Conservation (phyloP, 768 basidiomycete genomes). For the Fomitopsis pulvina region DNA sequence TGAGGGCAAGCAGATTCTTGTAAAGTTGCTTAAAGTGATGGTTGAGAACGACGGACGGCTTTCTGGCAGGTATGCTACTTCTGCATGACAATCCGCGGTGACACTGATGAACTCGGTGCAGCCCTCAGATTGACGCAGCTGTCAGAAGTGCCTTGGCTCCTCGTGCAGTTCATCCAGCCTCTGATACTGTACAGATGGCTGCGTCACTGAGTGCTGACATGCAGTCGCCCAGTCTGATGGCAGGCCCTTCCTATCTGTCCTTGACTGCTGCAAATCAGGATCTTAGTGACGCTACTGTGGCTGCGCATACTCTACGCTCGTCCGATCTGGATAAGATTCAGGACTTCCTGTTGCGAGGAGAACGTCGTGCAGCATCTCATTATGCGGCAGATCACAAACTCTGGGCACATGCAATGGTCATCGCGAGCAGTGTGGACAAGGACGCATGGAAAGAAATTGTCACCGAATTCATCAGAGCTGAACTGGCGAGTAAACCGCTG, state of each 20-base stretch:
- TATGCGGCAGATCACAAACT: constrained; percentile 84
- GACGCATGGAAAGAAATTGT: constrained; percentile 92
- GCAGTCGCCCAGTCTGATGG: not conserved
- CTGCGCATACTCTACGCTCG: constrained; percentile 34
- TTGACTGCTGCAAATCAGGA: not conserved
- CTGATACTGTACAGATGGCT: constrained; percentile 14
- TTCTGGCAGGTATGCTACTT: constrained; percentile 67
- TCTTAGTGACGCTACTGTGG: not conserved
- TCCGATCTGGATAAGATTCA: constrained; percentile 74
- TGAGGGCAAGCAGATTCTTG: constrained; percentile 71
- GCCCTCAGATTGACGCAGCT: constrained; percentile 63
- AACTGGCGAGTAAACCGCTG: constrained; percentile 40
- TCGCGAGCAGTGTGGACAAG: constrained; percentile 88
- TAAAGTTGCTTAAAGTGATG: constrained; percentile 71
- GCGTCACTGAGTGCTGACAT: constrained; percentile 1
- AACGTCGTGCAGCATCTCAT: constrained; percentile 80
- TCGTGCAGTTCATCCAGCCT: constrained; percentile 26
- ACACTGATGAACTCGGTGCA: constrained; percentile 21
- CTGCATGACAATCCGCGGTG: not conserved
- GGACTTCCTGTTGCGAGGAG: constrained; percentile 72
- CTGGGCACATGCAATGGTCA: constrained; percentile 95
- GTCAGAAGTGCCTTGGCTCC: constrained; percentile 73
- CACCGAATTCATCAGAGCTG: constrained; percentile 74
- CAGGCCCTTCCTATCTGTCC: constrained; percentile 16
- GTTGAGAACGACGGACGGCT: constrained; percentile 87